Base-by-base conservation (phyloP, 1,284 basidiomycete species). In the Athelia sp. region DNA sequence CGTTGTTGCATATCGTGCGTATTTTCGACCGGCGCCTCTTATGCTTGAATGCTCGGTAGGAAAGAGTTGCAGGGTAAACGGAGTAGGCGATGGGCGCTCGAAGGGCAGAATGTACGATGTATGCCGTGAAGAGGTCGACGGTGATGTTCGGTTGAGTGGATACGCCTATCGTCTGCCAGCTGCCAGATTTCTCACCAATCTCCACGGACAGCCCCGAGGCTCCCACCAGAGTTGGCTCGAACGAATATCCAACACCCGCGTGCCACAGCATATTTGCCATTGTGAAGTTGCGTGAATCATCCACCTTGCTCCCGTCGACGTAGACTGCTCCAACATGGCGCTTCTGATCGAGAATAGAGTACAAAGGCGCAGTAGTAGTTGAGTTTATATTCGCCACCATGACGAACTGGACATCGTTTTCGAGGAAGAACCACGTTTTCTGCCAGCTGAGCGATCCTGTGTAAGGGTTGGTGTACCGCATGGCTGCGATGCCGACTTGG, bases 381-480 rank as follows among this genome's bases (percentile, higher is more conserved):
- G 78, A 79, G 21, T 65, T 62, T 48, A 84, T 64, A 44, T 66
- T 66, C 17, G 79, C 70, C 29, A 85, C 62, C 72, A 82, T 80
- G 55, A 87, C 78, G 55, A 78, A 75, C 58, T 83, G 76, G 34
- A 81, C 68, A 57, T 82, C 76, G 54, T 76, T 68, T 46, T 80
- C 73, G 52, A 89, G 72, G 75, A 84, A 87, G 68, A 87, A 85
- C 79, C 80, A 85, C 0, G 78, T 75, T 63, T 87, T 87, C 57
- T 81, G 80, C 74, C 78, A 89, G 50, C 66, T 64, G 42, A 87
- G 61, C 3, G 73, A 61, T n/a, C 66, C 59, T 3, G 82, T 83
- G 40, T 67, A 50, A 1, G 84, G 83, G 57, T 86, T 85, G 26
- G 73, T 79, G 62, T 76, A 85, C 44, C 73, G 69, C 82, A 85